Base-by-base conservation (phyloP, 1,284 basidiomycete genomes). In the Cryptococcus sp. region DNA sequence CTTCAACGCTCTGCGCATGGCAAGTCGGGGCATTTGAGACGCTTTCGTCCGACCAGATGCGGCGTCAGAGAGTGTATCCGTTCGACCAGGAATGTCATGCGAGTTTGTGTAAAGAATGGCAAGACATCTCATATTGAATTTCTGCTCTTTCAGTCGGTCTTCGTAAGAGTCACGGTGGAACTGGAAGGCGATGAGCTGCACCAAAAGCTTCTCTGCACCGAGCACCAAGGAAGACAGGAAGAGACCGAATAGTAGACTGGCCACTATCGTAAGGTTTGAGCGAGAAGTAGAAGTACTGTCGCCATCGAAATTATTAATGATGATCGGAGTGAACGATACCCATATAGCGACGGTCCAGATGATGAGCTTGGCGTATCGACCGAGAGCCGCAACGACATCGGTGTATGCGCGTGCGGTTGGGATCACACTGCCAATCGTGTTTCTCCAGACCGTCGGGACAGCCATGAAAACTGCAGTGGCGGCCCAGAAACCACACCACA, bases 111-210 rank as follows among this genome's bases (percentile, higher is more conserved):
- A 95, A 5, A 96, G 81, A 1, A 84, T 84, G 40, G 89, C 86
- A 37, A 95, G 81, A 7, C 86, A 81, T 63, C 81, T 83, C 59
- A 93, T 83, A 26, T 90, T 87, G 70, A 87, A 86, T 73, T 94
- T 93, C 72, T 93, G 91, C 60, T 89, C 86, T 34, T 83, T 80
- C 64, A 95, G 89, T 55, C 92, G 86, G 67, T 94, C 91, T 62
- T 89, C 88, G 73, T 93, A 95, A 10, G 89, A 91, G 63, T 88
- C 84, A 69, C 90, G 87, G 78, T 95, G 92, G 82, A 94, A 95
- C 60, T 74, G 69, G 44, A 77, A 75, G 59, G 89, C 89, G 65
- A 94, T 91, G 80, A 87, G 86, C 74, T 96, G 93, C 56, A 96
- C 89, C 16, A 87, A 76, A 61, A 93, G 84, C 75, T 97, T 97